phyloP scores from a whole-genome alignment of 2,329 filamentous ascomycete genomes.

The Diaporthe eres region DNA sequence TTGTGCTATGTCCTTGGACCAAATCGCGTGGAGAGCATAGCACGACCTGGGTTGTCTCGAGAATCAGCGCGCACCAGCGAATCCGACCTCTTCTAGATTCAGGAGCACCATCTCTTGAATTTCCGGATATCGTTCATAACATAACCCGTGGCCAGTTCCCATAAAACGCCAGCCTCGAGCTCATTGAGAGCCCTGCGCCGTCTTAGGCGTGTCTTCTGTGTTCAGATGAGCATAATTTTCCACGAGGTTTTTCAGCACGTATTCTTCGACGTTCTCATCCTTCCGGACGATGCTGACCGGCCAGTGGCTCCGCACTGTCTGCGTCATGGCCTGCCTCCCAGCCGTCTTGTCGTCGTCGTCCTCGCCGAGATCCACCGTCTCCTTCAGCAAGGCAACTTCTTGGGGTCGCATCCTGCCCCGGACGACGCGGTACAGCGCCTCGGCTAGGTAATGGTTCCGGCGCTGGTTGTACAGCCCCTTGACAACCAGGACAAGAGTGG shows the following conservation, averaged over 20 bases:
- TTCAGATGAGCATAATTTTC: slow-evolving; percentile 38
- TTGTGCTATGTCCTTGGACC: no score
- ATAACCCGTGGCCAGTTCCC: no score
- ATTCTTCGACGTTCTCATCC: slow-evolving; percentile 46
- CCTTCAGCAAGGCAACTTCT: slow-evolving; percentile 44
- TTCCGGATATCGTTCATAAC: no score
- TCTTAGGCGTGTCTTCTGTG: neutral
- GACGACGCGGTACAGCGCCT: slow-evolving; percentile 52
- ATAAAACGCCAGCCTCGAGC: no score
- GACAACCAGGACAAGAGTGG: slow-evolving; percentile 52
- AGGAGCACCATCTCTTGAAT: no score
- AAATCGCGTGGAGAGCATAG: no score
- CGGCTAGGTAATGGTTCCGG: slow-evolving; percentile 52
- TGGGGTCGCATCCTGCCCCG: slow-evolving; percentile 51
- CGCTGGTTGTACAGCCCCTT: slow-evolving; percentile 52
- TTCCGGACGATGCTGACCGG: slow-evolving; percentile 50
- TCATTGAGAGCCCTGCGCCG: neutral
- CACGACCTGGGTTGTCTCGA: no score
- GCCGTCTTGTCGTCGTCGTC: slow-evolving; percentile 44
- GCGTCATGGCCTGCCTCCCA: slow-evolving; percentile 42
- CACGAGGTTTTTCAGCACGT: slow-evolving; percentile 46
- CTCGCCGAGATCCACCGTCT: slow-evolving; percentile 42
- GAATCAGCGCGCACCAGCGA: no score
- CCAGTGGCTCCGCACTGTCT: slow-evolving; percentile 50
- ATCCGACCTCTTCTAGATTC: no score